phyloP scores from a whole-genome alignment of 345 rosid genomes.

The Lepidium africanum region DNA sequence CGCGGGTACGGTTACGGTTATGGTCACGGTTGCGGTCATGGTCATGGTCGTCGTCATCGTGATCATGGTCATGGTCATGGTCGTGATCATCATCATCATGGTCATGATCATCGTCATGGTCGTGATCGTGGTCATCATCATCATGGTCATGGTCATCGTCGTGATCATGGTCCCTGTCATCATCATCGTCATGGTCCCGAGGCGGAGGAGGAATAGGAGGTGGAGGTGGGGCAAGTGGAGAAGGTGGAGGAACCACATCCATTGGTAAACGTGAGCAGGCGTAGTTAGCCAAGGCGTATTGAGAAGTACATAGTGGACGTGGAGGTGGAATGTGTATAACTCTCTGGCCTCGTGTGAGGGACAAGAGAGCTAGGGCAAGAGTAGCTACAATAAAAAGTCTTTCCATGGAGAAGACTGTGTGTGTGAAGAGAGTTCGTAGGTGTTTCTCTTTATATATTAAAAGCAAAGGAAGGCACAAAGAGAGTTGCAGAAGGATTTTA shows the following conservation, averaged over 20 bases:
- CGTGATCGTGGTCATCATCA: neutral
- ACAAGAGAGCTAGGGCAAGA: neutral
- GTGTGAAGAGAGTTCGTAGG: conserved; percentile 7
- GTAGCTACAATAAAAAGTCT: conserved; percentile 8
- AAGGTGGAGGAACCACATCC: conserved; percentile 19
- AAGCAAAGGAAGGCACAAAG: conserved; percentile 10
- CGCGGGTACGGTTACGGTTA: neutral
- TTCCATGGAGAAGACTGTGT: conserved; percentile 13
- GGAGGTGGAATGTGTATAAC: conserved; percentile 26
- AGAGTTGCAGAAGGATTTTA: conserved; percentile 16
- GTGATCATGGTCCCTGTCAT: no score
- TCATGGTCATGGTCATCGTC: neutral
- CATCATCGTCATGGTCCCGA: neutral
- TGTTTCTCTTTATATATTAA: conserved; percentile 12
- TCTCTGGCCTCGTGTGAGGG: conserved; percentile 19
- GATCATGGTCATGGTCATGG: neutral
- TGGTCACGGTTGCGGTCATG: neutral
- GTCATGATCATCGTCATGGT: neutral
- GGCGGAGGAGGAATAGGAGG: conserved; percentile 11
- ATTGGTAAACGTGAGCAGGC: conserved; percentile 49
- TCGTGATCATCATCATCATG: neutral
- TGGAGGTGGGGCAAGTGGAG: conserved; percentile 22
- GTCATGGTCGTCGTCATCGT: neutral
- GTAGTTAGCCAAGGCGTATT: conserved; percentile 53
- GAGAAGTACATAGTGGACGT: conserved; percentile 62